Evolutionary conservation across 768 basidiomycete genomes (phyloP), one percentile per base, ranked within the genome.

Genomic region (Tulasnella sp.): DNA sequence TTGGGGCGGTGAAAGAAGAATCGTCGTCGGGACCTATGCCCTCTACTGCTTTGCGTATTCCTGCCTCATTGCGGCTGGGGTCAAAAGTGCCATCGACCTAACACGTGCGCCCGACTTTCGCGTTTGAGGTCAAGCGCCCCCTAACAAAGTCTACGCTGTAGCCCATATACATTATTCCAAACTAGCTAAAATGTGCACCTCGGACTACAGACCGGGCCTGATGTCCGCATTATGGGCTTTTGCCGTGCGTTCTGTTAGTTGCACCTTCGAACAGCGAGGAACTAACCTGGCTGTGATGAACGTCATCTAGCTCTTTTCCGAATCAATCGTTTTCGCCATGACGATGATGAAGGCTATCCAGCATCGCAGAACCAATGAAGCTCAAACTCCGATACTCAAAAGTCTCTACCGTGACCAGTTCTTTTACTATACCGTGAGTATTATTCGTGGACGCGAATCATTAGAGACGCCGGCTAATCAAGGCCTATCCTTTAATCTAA

Each of bases 351-450:
- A 24, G 16, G 40, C 40, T 19, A 34, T 74, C 27, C 24, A 74
- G 18, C 73, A 74, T 3, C 40, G 24, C 38, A 39, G 38, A 34
- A 1, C 73, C 39, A 16, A 74, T 39, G 73, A 34, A 2, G 14
- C 21, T 21, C 40, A 74, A 68, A 27, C 62, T 2, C 73, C 73
- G 16, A 8, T 74, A 27, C 73, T 74, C 40, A 74, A 74, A 38
- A 74, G 73, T 27, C 73, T 74, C 10, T 74, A 74, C 46, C 73
- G 73, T 12, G 73, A 74, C 46, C 73, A 74, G 38, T 74, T 74
- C 73, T 48, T 74, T 42, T 74, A 74, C 38, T 74, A 42, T 74
- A 24, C 36, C 40, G 73, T 74, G 42, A 2, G 73, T 74, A 31
- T 39, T 74, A 12, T 16, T 6, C 38, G 2, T 74, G 31, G 27